Evolutionary conservation across 2,329 filamentous ascomycete species (phyloP).

Genomic region (Pseudogymnoascus sp.): DNA sequence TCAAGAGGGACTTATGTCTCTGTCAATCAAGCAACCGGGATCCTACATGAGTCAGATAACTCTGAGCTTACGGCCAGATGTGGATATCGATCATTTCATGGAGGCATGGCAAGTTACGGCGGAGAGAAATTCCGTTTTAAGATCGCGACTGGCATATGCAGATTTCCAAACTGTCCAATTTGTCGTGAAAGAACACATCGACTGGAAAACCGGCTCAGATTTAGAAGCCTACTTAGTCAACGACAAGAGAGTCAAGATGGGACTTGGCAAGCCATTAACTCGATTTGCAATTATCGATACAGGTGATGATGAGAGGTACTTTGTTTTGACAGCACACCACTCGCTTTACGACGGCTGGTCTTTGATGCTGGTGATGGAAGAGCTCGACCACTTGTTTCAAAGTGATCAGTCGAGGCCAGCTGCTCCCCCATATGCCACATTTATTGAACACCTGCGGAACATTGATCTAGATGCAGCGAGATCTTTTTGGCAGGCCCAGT

Average conservation of each 20-base stretch:
- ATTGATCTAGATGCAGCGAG: neutral
- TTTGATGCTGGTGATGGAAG: conserved; percentile 24
- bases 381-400: neutral
- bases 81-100: conserved; percentile 8
- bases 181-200: neutral
- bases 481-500: neutral
- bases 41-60: conserved; percentile 26
- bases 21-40: conserved; percentile 24
- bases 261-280: neutral
- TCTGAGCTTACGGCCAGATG: neutral
- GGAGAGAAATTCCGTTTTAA: conserved; percentile 19
- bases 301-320: conserved; percentile 6
- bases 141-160: conserved; percentile 24
- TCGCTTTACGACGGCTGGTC: conserved; percentile 59
- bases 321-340: conserved; percentile 39
- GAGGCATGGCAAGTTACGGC: conserved; percentile 9
- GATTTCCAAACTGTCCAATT: conserved; percentile 14
- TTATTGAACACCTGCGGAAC: neutral
- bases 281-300: neutral
- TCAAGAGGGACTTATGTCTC: conserved; percentile 30
- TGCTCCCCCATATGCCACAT: neutral
- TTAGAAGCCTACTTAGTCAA: neutral
- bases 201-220: neutral
- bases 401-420: neutral
- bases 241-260: neutral